A percentile compares a stretch with the other conserved stretches of the same genome.
These are phyloP conservation scores for Aspergillus wentii DNA, from an alignment of 495 filamentous ascomycete genomes.

Conservation along the genomic window DNA sequence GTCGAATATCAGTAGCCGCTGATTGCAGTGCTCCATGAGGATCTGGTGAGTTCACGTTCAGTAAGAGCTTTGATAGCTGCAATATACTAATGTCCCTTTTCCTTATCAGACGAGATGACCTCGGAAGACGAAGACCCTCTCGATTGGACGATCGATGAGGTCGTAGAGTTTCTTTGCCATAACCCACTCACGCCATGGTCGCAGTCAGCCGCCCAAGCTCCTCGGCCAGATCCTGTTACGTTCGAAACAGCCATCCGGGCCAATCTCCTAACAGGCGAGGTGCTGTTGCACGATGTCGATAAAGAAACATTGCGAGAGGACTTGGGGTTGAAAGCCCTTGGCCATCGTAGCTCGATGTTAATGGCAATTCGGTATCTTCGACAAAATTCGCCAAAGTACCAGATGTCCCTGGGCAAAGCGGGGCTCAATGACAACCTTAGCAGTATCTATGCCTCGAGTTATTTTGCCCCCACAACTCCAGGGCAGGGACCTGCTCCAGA, in stretches of 20 bases:
- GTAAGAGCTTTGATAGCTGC: too few species aligned
- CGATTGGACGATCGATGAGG: constrained; percentile 61
- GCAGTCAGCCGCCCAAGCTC: constrained; percentile 13
- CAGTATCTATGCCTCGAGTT: too few species aligned
- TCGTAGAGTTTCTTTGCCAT: constrained; percentile 61
- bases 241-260: constrained; percentile 54
- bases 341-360: constrained; percentile 39
- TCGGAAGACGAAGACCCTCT: constrained; percentile 49
- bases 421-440: too few species aligned
- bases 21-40: too few species aligned
- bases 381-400: constrained; percentile 35
- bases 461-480: too few species aligned
- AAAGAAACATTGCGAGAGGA: constrained; percentile 41
- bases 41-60: too few species aligned
- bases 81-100: too few species aligned
- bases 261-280: constrained; percentile 56
- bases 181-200: constrained; percentile 39
- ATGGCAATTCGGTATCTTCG: constrained; percentile 44
- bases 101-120: constrained; percentile 12
- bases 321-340: constrained; percentile 43
- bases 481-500: too few species aligned
- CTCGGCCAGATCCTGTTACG: constrained; percentile 43
- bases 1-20: too few species aligned
- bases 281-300: constrained; percentile 51
- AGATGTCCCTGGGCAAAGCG: constrained; percentile 2